phyloP scores from a whole-genome alignment of 768 basidiomycete genomes.

The Naganishia vishniacii region DNA sequence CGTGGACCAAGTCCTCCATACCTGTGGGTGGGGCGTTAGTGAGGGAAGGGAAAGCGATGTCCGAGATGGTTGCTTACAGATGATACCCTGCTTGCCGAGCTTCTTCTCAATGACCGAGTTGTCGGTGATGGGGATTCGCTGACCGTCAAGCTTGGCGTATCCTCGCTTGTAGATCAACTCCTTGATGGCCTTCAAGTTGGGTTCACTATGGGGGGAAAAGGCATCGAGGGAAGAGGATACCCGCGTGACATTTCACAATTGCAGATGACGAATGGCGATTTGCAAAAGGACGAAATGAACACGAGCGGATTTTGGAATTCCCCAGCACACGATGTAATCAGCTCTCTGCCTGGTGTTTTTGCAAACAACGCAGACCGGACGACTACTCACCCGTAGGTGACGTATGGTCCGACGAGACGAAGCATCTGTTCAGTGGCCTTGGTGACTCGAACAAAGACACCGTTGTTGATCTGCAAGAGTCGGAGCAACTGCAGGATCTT shows the following conservation, averaged over 20 bases:
- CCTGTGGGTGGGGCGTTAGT: constrained; percentile 26
- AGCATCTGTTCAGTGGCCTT: constrained; percentile 97
- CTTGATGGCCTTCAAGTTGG: constrained; percentile 92
- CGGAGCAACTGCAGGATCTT: constrained; percentile 98
- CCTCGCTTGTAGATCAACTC: constrained; percentile 99
- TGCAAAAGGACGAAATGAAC: constrained; percentile 3
- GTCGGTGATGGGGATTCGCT: constrained; percentile 89
- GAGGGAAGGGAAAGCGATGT: not conserved
- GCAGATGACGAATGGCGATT: constrained; percentile 9
- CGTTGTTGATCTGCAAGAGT: constrained; percentile 98
- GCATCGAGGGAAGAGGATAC: constrained; percentile 16
- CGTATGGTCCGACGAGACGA: constrained; percentile 90
- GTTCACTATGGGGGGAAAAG: constrained; percentile 61
- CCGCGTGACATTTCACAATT: constrained; percentile 14
- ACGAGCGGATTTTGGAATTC: constrained; percentile 11
- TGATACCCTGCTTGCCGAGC: constrained; percentile 90
- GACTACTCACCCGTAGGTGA: constrained; percentile 79
- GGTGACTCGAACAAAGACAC: constrained; percentile 95
- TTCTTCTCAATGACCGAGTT: constrained; percentile 85
- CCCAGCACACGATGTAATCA: constrained; percentile 31
- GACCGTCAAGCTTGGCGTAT: constrained; percentile 96
- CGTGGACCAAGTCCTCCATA: constrained; percentile 94
- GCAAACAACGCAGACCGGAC: constrained; percentile 23
- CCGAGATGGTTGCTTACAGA: constrained; percentile 55
- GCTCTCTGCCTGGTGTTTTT: constrained; percentile 27